Evolutionary conservation across 352 stramenopile species (phyloP), one percentile per base, ranked within the genome.

Genomic region (Pseudoperonospora humuli): DNA sequence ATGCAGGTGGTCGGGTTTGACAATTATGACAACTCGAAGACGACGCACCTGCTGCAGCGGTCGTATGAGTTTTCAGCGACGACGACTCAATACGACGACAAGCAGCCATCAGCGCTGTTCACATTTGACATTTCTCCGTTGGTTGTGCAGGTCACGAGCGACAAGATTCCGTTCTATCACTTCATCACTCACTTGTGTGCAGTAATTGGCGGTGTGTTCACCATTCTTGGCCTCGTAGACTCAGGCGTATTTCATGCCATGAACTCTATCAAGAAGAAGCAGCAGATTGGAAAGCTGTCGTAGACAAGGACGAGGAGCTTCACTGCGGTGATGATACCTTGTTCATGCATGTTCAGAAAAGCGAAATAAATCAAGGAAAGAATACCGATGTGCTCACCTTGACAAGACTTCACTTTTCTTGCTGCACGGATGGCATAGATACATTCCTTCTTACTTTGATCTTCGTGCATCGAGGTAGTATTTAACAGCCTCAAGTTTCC

Each of bases 241-340:
- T 82, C 76, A 5, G 77, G 76, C 13, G 63, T 89, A 15, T 92
- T 89, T 63, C 67, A 87, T 47, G 51, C 75, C 13, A 66, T 90
- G 41, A 89, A 88, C 56, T 87, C 77, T 29, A 81, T 92, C 57
- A 80, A 84, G 66, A 87, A 80, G 55, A 92, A 90, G 60, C 64
- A 84, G 56, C 63, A 84, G 49, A 64, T 92, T 26, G 80, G 80
- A 48, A 92, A 92, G 52, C 56, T 86, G 26, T 66, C 53, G 40
- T 71, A 71, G 57, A 56, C 3, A 51, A 39, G 41, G 33, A n/a
- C n/a, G n/a, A n/a, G n/a, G n/a, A n/a, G n/a, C n/a, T n/a, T n/a
- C n/a, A n/a, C n/a, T n/a, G n/a, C n/a, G n/a, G n/a, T n/a, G n/a
- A n/a, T n/a, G n/a, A n/a, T n/a, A n/a, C n/a, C n/a, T n/a, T n/a